Evolutionary conservation across 805 yeast genomes (phyloP).

Genomic region (Hanseniaspora taiwanica): DNA sequence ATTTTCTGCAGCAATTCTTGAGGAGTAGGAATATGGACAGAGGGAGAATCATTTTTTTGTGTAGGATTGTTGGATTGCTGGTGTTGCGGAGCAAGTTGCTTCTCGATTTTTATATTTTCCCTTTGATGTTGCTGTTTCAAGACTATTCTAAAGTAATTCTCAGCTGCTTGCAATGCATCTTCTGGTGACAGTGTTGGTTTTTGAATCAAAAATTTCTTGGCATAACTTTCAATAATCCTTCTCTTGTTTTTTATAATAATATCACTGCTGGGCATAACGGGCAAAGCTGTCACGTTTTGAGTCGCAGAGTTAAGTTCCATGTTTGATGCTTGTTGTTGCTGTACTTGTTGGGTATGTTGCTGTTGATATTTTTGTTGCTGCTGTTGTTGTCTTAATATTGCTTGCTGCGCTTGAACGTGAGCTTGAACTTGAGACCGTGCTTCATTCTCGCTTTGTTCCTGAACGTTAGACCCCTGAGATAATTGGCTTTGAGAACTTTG

Average conservation of each 20-base stretch:
- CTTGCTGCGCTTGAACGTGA: slow-evolving; percentile 6
- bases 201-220: slow-evolving; percentile 19
- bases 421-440: too few species aligned
- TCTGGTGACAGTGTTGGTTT: slow-evolving; percentile 21
- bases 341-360: slow-evolving; percentile 1
- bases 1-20: slow-evolving; percentile 2
- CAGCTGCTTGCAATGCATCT: slow-evolving; percentile 23
- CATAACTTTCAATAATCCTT: slow-evolving; percentile 20
- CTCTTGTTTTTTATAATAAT: slow-evolving; percentile 14
- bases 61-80: too few species aligned
- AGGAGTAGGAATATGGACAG: background rate
- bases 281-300: slow-evolving; percentile 5
- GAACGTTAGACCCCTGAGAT: too few species aligned
- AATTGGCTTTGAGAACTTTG: too few species aligned
- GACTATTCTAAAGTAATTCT: slow-evolving; percentile 16
- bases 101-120: too few species aligned
- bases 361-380: slow-evolving; percentile 6
- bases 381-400: slow-evolving; percentile 1
- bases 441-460: too few species aligned
- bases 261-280: slow-evolving; percentile 9
- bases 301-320: slow-evolving; percentile 1
- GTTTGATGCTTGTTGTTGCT: background rate
- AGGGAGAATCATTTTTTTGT: too few species aligned
- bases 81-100: too few species aligned
- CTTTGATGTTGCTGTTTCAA: slow-evolving; percentile 13